phyloP scores from a whole-genome alignment of 306 rosid genomes.

The Prunus fruticosa region DNA sequence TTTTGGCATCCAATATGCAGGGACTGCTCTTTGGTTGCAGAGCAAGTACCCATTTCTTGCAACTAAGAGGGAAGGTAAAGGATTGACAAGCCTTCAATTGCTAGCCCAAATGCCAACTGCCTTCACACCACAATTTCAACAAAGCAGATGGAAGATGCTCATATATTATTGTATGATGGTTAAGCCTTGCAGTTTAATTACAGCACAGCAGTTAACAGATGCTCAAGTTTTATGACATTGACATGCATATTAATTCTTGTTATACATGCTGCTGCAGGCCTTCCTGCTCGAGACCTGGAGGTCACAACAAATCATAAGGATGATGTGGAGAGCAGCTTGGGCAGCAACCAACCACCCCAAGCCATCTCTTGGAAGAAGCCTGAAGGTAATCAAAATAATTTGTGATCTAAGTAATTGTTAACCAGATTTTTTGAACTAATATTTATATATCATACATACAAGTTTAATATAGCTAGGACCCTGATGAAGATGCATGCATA shows the following conservation, averaged over 20 bases:
- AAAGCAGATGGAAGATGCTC: neutral
- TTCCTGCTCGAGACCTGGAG: neutral
- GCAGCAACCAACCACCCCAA: neutral
- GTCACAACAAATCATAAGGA: neutral
- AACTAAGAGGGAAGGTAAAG: neutral
- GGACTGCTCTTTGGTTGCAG: slow-evolving; percentile 6
- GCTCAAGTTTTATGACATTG: too few relatives aligned
- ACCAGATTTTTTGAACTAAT: too few relatives aligned
- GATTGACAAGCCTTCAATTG: slow-evolving; percentile 3
- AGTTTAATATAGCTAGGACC: neutral
- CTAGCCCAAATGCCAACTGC: slow-evolving; percentile 24
- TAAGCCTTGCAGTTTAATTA: neutral
- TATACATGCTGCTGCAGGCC: neutral
- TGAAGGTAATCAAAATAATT: neutral
- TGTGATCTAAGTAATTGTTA: neutral
- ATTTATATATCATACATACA: too few relatives aligned
- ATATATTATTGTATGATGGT: neutral
- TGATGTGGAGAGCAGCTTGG: neutral
- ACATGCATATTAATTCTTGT: neutral
- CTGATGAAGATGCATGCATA: neutral
- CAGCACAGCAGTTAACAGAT: too few relatives aligned
- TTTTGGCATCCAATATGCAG: neutral
- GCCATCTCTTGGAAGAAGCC: neutral
- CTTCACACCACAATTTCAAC: neutral
- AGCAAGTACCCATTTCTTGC: neutral